Conservation (phyloP, 2,329 filamentous ascomycete species). For the Pseudogymnoascus sp. region DNA sequence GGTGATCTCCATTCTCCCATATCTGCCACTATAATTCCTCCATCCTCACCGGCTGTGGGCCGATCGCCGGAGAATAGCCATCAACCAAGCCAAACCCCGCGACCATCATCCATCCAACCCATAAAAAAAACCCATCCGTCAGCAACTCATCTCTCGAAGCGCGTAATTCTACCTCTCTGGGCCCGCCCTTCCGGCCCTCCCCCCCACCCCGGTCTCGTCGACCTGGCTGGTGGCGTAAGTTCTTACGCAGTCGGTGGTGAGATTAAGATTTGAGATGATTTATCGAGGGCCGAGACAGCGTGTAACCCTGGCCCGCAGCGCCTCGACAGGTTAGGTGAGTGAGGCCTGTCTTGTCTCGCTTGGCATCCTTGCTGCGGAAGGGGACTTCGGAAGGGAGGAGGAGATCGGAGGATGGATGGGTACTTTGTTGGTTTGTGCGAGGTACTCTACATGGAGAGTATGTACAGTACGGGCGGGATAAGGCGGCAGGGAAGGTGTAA, state of each 20-base stretch:
- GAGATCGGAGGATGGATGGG: not conserved
- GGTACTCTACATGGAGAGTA: not conserved
- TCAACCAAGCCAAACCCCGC: not conserved
- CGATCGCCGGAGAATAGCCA: not conserved
- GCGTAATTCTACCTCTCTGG: not conserved
- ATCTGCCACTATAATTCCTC: not conserved
- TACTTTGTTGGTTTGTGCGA: not conserved
- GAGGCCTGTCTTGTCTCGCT: not conserved
- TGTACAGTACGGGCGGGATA: not conserved
- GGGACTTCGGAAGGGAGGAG: not conserved
- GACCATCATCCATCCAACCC: not conserved
- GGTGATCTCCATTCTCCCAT: not conserved
- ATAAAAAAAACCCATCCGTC: not conserved
- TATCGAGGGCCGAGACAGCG: not conserved
- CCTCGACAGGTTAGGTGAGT: not conserved
- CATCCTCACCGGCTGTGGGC: not conserved
- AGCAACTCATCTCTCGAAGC: not conserved
- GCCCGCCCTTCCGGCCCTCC: not conserved
- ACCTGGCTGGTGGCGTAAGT: not conserved
- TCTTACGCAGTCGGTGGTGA: not conserved
- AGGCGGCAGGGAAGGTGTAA: not conserved
- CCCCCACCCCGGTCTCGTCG: not conserved
- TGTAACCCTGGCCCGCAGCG: not conserved
- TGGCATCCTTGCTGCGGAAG: not conserved
- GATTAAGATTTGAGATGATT: conserved; percentile 3